These are phyloP conservation scores for Bryopsis sp. DNA, from an alignment of 139 green algal genomes.

Conservation along the genomic window DNA sequence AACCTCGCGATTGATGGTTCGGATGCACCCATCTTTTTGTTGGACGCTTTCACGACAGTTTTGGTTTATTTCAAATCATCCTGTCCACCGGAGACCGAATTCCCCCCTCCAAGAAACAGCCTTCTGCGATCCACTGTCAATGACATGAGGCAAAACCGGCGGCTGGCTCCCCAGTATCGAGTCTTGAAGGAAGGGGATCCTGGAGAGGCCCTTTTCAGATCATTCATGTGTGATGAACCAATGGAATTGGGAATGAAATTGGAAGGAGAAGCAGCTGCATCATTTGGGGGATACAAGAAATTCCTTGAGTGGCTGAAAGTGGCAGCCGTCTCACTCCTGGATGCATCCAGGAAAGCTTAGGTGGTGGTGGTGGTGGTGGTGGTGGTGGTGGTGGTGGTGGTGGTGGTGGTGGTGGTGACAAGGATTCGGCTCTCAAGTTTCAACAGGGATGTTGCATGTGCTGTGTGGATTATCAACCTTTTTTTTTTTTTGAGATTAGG, in stretches of 20 bases:
- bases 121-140: constrained; percentile 41
- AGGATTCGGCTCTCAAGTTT: too few species aligned
- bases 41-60: constrained; percentile 57
- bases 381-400: too few species aligned
- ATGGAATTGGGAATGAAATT: constrained; percentile 19
- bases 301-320: constrained; percentile 9
- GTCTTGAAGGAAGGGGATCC: constrained; percentile 50
- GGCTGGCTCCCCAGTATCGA: constrained; percentile 25
- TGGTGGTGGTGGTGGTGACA: too few species aligned
- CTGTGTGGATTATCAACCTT: too few species aligned
- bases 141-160: constrained; percentile 1
- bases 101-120: constrained; percentile 54
- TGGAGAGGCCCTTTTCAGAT: constrained; percentile 42
- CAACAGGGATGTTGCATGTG: too few species aligned
- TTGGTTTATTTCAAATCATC: constrained; percentile 39
- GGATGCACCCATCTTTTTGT: constrained; percentile 65
- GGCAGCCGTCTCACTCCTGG: not conserved
- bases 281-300: constrained; percentile 1
- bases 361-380: too few species aligned
- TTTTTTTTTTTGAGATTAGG: too few species aligned
- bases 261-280: constrained; percentile 6
- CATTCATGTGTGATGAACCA: constrained; percentile 64
- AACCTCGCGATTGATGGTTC: constrained; percentile 38
- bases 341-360: too few species aligned
- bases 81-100: constrained; percentile 36